These are phyloP conservation scores for Aspergillus sp. DNA, from an alignment of 2,329 filamentous ascomycete genomes.

Conservation along the genomic window DNA sequence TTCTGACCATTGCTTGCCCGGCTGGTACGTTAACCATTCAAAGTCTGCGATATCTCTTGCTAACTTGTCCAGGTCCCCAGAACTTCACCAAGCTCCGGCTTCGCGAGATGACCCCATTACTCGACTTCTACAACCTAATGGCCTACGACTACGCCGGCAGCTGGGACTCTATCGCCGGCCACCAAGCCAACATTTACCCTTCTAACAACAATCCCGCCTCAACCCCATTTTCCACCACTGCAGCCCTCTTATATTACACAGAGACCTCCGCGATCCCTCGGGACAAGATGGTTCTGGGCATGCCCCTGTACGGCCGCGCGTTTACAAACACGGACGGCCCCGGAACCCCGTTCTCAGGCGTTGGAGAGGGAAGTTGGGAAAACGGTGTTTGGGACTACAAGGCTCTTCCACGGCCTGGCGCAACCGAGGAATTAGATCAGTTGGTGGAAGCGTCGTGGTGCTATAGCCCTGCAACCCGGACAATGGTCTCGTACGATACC, in stretches of 20 bases:
- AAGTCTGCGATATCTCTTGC: not conserved
- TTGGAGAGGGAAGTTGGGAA: conserved; percentile 73
- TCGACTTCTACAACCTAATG: conserved; percentile 59
- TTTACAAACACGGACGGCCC: conserved; percentile 75
- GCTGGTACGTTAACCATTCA: conserved; percentile 26
- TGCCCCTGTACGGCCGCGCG: conserved; percentile 89
- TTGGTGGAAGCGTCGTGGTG: conserved; percentile 67
- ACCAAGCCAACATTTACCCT: conserved; percentile 72
- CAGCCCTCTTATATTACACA: conserved; percentile 66
- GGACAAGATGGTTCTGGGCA: conserved; percentile 77
- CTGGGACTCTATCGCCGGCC: conserved; percentile 67
- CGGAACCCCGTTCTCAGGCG: conserved; percentile 63
- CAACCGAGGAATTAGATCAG: conserved; percentile 58
- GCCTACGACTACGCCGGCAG: conserved; percentile 80
- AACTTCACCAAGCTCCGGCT: conserved; percentile 40
- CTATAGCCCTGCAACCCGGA: conserved; percentile 57
- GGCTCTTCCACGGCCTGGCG: conserved; percentile 63
- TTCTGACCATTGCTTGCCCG: conserved; percentile 45
- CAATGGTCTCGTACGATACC: conserved; percentile 68
- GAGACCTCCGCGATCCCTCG: conserved; percentile 53
- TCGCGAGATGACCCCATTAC: conserved; percentile 38
- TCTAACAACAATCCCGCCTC: conserved; percentile 51
- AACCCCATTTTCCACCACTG: conserved; percentile 72
- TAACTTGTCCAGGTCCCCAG: conserved; percentile 24
- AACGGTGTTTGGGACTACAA: conserved; percentile 84